These are phyloP conservation scores for Crithidia sp. DNA, from an alignment of 208 protist species.

Conservation along the genomic window DNA sequence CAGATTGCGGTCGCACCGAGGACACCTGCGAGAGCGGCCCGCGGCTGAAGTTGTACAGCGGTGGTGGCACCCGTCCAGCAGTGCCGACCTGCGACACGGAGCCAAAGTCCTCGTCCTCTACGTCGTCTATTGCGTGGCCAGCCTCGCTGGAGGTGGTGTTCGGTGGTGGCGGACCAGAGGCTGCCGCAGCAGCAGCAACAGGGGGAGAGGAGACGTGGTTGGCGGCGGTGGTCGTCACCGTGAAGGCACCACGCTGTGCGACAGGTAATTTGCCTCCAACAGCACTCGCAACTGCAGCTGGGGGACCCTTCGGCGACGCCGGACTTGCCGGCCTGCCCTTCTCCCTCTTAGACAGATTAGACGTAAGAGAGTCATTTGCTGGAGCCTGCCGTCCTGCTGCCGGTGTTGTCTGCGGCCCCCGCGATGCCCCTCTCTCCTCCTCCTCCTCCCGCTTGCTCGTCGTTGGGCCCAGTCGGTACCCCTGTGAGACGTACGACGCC, in stretches of 20 bases:
- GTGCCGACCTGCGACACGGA: conserved; percentile 24
- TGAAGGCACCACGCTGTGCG: neutral
- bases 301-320: neutral
- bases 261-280: neutral
- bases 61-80: conserved; percentile 4
- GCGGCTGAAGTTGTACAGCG: conserved; percentile 25
- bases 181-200: no score
- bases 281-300: neutral
- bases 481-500: neutral
- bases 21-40: conserved; percentile 24
- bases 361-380: no score
- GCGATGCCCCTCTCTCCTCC: no score
- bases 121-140: neutral
- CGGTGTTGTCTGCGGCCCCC: no score
- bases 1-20: conserved; percentile 10
- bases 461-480: conserved; percentile 2
- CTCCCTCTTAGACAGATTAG: no score
- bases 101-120: conserved; percentile 26
- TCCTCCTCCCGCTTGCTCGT: neutral
- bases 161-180: neutral
- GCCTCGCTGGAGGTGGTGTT: neutral
- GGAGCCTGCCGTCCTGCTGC: no score
- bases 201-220: no score
- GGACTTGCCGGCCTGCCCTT: neutral
- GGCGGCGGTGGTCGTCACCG: neutral